Evolutionary conservation across 2,329 filamentous ascomycete genomes (phyloP).

Genomic region (Colletotrichum tanaceti): DNA sequence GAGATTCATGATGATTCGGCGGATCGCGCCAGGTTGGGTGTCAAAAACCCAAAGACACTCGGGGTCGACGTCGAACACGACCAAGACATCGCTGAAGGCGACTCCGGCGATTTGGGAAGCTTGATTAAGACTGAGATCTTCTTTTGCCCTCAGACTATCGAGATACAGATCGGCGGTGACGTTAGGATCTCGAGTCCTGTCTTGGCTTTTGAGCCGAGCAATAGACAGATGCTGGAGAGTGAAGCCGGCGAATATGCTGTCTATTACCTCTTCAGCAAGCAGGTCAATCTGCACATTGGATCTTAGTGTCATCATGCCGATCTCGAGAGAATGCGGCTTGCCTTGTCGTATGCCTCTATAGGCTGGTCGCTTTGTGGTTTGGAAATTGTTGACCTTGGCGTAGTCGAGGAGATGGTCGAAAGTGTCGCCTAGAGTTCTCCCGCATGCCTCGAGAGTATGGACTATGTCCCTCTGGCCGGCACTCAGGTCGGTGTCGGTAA

Average conservation of each 20-base stretch:
- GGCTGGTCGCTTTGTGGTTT: not conserved
- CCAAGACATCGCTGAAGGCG: conserved; percentile 35
- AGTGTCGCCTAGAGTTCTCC: conserved; percentile 63
- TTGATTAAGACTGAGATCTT: not conserved
- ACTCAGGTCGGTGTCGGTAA: conserved; percentile 59
- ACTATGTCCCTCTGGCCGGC: conserved; percentile 60
- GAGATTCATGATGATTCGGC: conserved; percentile 50
- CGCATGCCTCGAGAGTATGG: conserved; percentile 62
- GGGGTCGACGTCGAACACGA: conserved; percentile 62
- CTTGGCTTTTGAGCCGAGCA: not conserved
- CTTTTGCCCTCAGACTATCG: not conserved
- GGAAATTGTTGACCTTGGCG: conserved; percentile 63
- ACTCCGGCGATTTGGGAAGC: too few relatives aligned
- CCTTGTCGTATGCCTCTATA: conserved; percentile 57
- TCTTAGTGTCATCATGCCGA: conserved; percentile 43
- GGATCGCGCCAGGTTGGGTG: conserved; percentile 58
- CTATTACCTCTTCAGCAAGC: conserved; percentile 59
- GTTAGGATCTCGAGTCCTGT: not conserved
- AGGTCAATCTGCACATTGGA: conserved; percentile 52
- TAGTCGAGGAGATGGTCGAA: conserved; percentile 66
- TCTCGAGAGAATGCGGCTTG: not conserved
- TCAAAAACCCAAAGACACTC: conserved; percentile 60
- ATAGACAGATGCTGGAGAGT: conserved; percentile 49
- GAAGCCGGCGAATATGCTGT: conserved; percentile 60
- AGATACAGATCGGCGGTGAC: not conserved